Base-by-base conservation (phyloP, 2,329 filamentous ascomycete species). In the Blastomyces gilchristii region DNA sequence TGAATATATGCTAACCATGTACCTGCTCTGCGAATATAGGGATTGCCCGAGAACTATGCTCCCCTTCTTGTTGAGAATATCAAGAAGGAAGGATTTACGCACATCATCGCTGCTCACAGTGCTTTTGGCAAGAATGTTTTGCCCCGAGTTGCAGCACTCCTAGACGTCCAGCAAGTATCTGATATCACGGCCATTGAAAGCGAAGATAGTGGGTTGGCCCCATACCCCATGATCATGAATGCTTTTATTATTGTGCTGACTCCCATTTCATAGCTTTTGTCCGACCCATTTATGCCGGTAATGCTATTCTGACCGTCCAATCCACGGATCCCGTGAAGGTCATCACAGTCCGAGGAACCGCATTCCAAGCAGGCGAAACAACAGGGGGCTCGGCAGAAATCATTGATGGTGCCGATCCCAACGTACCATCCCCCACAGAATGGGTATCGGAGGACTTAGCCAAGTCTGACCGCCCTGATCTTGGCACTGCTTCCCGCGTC, bases 111-210 rank as follows among this genome's bases (percentile, higher is more conserved):
- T 49, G 88, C 89, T 62, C 91, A 97, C 80, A 94, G 92, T 31
- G 91, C 94, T 0, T 99, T 99, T 77, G 94, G 94, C 72, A 99
- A 99, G 85, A 95, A 88, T 76, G 77, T 99, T 56, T 82, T 99
- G 78, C 94, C 94, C 49, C 87, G 94, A 66, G 89, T 97, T 18
- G 91, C 94, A 25, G 94, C 94, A 25, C 80, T 99, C 63, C 82
- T 99, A 64, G 94, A 99, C 75, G 86, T 88, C 45, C 92, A 97
- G 78, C 92, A 96, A 74, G 86, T 99, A 65, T 96, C 92, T 54
- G 94, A 99, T 74, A 89, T 97, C 68, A 97, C 87, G 22, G 82
- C 78, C 0, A 88, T 99, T 72, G 86, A 97, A 77, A 85, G 85
- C 76, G 92, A 96, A 76, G 92, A 93, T 75, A 97, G 83, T 85